Evolutionary conservation across 2,329 filamentous ascomycete species (phyloP).

Genomic region (Fusarium concolor): DNA sequence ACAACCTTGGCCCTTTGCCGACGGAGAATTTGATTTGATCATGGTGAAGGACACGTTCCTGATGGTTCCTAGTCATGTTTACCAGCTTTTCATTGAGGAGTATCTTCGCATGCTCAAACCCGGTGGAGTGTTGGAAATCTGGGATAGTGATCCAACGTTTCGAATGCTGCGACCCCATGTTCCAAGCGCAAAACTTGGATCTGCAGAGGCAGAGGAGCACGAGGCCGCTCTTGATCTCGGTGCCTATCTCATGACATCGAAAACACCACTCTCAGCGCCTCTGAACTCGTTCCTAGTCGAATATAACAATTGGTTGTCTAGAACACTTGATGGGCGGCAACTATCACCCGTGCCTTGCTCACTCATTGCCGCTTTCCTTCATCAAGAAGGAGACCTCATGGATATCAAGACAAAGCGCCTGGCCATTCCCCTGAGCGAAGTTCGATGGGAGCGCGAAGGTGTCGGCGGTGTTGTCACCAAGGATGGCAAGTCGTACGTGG

Average conservation of each 20-base stretch:
- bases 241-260: slow-evolving; percentile 84
- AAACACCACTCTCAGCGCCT: slow-evolving; percentile 83
- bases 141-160: slow-evolving; percentile 88
- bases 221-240: slow-evolving; percentile 76
- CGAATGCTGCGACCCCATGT: slow-evolving; percentile 86
- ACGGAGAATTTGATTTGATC: slow-evolving; percentile 86
- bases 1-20: slow-evolving; percentile 79
- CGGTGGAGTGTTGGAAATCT: slow-evolving; percentile 85
- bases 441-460: slow-evolving; percentile 87
- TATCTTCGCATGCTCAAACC: slow-evolving; percentile 80
- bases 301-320: slow-evolving; percentile 84
- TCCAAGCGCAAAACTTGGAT: slow-evolving; percentile 57
- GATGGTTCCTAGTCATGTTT: slow-evolving; percentile 68
- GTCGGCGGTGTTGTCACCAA: slow-evolving; percentile 72
- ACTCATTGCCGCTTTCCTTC: slow-evolving; percentile 77
- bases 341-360: slow-evolving; percentile 83
- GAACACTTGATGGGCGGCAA: slow-evolving; percentile 77
- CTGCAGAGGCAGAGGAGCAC: slow-evolving; percentile 63
- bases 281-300: slow-evolving; percentile 85
- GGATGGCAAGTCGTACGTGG: slow-evolving; percentile 70
- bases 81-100: slow-evolving; percentile 73
- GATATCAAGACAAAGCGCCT: slow-evolving; percentile 80
- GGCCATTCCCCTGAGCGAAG: slow-evolving; percentile 86
- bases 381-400: slow-evolving; percentile 83
- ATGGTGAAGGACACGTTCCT: slow-evolving; percentile 88